Percentiles rank a stretch among this genome's conserved stretches.
Evolutionary conservation across 139 green algal species (phyloP).

Genomic region (Yamagishiella unicocca): DNA sequence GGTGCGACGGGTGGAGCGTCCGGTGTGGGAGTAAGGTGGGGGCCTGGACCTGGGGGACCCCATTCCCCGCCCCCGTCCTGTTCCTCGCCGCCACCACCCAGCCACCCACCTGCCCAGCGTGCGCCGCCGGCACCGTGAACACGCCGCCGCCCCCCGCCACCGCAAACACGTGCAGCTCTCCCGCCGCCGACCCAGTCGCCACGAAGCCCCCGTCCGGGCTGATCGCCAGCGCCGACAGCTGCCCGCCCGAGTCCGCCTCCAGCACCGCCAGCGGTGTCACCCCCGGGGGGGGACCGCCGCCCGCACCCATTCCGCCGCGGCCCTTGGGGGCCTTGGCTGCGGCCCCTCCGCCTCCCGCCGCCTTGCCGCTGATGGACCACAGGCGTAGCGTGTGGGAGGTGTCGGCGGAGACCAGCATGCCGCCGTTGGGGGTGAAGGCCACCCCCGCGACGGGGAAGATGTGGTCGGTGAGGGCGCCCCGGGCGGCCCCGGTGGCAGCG

Average conservation of each 20-base stretch:
- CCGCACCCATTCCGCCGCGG: background rate
- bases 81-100: background rate
- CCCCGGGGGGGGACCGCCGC: background rate
- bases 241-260: slow-evolving; percentile 4
- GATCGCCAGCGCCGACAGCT: slow-evolving; percentile 23
- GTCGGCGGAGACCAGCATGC: slow-evolving; percentile 16
- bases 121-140: slow-evolving; percentile 26
- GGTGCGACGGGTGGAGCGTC: background rate
- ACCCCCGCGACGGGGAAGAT: slow-evolving; percentile 42
- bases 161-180: slow-evolving; percentile 40
- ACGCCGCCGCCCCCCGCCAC: background rate
- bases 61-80: background rate
- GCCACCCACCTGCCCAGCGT: slow-evolving; percentile 21
- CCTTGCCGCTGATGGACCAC: background rate
- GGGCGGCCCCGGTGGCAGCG: slow-evolving; percentile 1
- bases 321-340: slow-evolving; percentile 13
- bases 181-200: slow-evolving; percentile 18
- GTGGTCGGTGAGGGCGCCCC: slow-evolving; percentile 41
- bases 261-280: slow-evolving; percentile 1
- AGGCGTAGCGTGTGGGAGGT: slow-evolving; percentile 35
- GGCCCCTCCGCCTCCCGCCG: background rate
- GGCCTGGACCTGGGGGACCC: background rate
- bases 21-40: background rate
- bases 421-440: slow-evolving; percentile 19
- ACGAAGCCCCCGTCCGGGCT: slow-evolving; percentile 30